A percentile compares a stretch with the other conserved stretches of the same genome.
Evolutionary conservation across 2,329 filamentous ascomycete species (phyloP).

Genomic region (Macrophomina tecta): DNA sequence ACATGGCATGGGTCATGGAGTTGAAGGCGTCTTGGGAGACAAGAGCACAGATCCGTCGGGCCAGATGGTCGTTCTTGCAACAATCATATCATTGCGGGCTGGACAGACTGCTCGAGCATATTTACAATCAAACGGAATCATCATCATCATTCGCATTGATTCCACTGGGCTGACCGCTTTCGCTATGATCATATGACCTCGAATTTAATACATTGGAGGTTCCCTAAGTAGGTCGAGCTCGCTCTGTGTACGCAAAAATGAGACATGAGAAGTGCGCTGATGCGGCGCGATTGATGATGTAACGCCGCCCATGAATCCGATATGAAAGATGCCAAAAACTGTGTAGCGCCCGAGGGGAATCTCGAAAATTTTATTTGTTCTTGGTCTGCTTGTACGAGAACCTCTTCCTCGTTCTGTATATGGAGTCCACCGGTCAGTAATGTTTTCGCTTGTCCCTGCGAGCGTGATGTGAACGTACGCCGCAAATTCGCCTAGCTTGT

Average conservation of each 20-base stretch:
- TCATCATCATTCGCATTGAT: neutral
- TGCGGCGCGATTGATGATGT: neutral
- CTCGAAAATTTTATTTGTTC: constrained; percentile 61
- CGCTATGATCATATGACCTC: no score
- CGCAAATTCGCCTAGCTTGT: constrained; percentile 92
- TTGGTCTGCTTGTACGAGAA: constrained; percentile 74
- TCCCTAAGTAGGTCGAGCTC: no score
- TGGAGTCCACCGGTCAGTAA: constrained; percentile 28
- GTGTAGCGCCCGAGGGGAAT: neutral
- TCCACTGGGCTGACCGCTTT: no score
- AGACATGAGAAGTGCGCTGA: neutral
- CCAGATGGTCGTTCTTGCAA: neutral
- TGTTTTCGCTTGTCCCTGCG: neutral
- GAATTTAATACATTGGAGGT: no score
- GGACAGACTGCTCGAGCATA: neutral
- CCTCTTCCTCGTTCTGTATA: constrained; percentile 66
- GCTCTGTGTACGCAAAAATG: neutral
- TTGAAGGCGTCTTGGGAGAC: constrained; percentile 3
- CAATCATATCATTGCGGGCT: neutral
- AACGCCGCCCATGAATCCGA: constrained; percentile 28
- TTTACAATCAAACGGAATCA: neutral
- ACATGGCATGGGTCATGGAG: constrained; percentile 16
- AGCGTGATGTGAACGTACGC: constrained; percentile 63
- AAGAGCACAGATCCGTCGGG: neutral
- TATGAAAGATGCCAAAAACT: neutral